A percentile compares a stretch with the other conserved stretches of the same genome.
Conservation (phyloP, 2,329 filamentous ascomycete species). For the Penicillium sumatraense region DNA sequence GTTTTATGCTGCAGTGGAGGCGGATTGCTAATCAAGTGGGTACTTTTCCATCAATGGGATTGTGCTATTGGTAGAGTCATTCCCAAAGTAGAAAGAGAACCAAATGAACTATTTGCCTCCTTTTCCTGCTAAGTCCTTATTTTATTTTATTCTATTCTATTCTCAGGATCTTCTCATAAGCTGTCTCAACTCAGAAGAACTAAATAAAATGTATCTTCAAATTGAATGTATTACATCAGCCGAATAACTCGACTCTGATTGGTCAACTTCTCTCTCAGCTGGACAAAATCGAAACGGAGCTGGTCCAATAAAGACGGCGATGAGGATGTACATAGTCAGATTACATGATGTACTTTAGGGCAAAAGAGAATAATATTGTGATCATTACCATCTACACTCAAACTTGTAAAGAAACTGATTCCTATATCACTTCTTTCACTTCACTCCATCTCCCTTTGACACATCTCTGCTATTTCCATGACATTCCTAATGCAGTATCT, state of each 20-base stretch:
- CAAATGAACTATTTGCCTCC: too few species aligned
- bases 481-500: background rate
- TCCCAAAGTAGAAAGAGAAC: background rate
- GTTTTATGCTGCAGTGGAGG: background rate
- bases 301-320: too few species aligned
- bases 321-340: too few species aligned
- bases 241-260: background rate
- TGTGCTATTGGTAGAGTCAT: background rate
- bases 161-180: too few species aligned
- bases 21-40: constrained; percentile 4
- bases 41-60: background rate
- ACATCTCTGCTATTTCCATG: background rate
- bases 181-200: too few species aligned
- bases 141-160: too few species aligned
- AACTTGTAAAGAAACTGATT: background rate
- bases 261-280: background rate
- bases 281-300: background rate
- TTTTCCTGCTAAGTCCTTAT: too few species aligned
- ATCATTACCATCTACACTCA: too few species aligned
- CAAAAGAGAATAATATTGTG: too few species aligned
- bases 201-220: too few species aligned
- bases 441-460: background rate
- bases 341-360: too few species aligned
- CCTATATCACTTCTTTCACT: background rate
- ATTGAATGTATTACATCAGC: background rate